Conservation (phyloP, 371 early-diverging fungal species). For the Mucor mucedo region DNA sequence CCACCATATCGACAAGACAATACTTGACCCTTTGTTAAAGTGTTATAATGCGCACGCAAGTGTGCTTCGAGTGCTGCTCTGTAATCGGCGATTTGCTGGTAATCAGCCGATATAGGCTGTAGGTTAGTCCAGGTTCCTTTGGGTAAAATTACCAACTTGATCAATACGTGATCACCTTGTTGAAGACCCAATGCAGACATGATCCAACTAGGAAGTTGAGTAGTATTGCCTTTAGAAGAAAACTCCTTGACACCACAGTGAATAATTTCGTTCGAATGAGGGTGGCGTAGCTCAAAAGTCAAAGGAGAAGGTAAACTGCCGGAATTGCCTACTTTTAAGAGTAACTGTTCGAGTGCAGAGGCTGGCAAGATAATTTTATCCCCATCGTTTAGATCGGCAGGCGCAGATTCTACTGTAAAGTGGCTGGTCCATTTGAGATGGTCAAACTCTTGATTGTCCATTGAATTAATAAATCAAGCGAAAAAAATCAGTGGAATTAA, state of each 20-base stretch:
- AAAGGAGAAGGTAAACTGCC: conserved; percentile 65
- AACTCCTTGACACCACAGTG: conserved; percentile 86
- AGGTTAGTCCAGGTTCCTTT: conserved; percentile 78
- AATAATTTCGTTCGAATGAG: conserved; percentile 44
- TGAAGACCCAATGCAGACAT: conserved; percentile 42
- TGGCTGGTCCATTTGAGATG: conserved; percentile 25
- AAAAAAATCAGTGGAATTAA: no score
- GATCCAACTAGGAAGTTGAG: conserved; percentile 70
- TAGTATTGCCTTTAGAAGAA: conserved; percentile 52
- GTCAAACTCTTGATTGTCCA: conserved; percentile 3
- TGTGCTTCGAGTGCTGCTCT: conserved; percentile 77
- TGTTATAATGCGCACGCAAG: conserved; percentile 74
- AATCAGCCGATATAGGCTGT: conserved; percentile 63
- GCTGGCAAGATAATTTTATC: conserved; percentile 71
- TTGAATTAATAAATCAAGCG: no score
- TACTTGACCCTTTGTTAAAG: conserved; percentile 72
- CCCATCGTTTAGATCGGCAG: conserved; percentile 49
- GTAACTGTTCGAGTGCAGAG: conserved; percentile 61
- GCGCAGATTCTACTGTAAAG: conserved; percentile 30
- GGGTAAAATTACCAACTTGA: conserved; percentile 59
- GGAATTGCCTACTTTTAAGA: conserved; percentile 23
- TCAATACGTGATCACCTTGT: conserved; percentile 50
- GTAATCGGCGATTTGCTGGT: conserved; percentile 71
- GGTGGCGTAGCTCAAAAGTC: conserved; percentile 69
- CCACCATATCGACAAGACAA: conserved; percentile 66